These are phyloP conservation scores for Scleroderma citrinum DNA, from an alignment of 768 basidiomycete genomes.

Conservation along the genomic window DNA sequence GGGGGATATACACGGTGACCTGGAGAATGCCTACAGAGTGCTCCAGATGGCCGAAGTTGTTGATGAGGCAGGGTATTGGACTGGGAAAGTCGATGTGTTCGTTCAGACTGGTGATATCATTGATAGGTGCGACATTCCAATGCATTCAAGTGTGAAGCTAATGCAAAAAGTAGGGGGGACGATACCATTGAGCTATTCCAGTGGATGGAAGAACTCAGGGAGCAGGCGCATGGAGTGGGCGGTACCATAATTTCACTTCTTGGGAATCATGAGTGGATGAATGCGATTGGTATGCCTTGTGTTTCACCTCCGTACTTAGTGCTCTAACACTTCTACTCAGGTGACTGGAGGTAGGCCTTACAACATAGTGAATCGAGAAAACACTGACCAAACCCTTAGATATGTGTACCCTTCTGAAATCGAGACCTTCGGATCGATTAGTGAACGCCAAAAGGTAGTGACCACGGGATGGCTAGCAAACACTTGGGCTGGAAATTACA, in stretches of 20 bases:
- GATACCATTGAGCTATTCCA: constrained; percentile 83
- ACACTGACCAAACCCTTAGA: constrained; percentile 34
- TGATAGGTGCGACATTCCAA: constrained; percentile 54
- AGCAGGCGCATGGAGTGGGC: constrained; percentile 61
- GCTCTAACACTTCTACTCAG: constrained; percentile 30
- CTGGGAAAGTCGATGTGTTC: constrained; percentile 74
- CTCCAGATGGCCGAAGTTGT: constrained; percentile 76
- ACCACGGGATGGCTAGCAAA: constrained; percentile 72
- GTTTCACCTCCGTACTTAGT: constrained; percentile 2
- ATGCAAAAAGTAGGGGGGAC: constrained; percentile 53
- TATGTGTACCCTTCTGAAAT: constrained; percentile 84
- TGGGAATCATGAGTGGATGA: constrained; percentile 98
- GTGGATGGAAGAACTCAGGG: constrained; percentile 80
- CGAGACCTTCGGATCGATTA: constrained; percentile 69
- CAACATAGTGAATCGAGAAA: constrained; percentile 1
- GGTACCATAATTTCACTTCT: constrained; percentile 73
- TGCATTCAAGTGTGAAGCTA: constrained; percentile 3
- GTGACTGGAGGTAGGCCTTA: constrained; percentile 73
- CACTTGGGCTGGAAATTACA: constrained; percentile 84
- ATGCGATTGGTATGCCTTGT: constrained; percentile 56
- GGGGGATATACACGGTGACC: constrained; percentile 89
- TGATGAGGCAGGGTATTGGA: constrained; percentile 71
- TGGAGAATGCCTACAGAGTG: constrained; percentile 72
- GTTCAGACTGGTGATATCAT: constrained; percentile 97
- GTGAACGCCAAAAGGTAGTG: constrained; percentile 66